A percentile compares a stretch with the other conserved stretches of the same genome.
Evolutionary conservation across 2,329 filamentous ascomycete genomes (phyloP).

Genomic region (Arthrocladium fulminans): DNA sequence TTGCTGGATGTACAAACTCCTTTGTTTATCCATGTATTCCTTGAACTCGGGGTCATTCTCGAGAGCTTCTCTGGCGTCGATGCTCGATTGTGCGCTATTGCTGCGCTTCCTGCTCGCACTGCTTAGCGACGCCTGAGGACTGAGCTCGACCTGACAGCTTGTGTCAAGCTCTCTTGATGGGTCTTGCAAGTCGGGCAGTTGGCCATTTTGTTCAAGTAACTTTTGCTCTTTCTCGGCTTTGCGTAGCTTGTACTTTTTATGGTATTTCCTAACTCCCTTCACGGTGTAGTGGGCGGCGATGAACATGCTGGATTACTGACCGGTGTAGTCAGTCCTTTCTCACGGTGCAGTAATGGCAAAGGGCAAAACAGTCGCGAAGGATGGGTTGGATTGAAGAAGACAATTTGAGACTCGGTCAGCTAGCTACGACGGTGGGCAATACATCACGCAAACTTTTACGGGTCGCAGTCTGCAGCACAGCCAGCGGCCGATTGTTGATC

Average conservation of each 20-base stretch:
- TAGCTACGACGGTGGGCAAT: too few relatives aligned
- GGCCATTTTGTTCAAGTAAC: neutral
- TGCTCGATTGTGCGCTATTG: neutral
- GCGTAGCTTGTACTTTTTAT: conserved; percentile 5
- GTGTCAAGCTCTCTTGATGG: conserved; percentile 3
- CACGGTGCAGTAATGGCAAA: neutral
- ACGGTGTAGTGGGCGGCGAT: neutral
- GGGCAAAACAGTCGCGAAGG: neutral
- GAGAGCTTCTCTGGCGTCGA: neutral
- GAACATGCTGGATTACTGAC: neutral
- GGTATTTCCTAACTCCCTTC: conserved; percentile 1
- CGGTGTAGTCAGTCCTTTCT: neutral
- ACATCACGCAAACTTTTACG: too few relatives aligned
- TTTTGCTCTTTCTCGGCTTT: conserved; percentile 5
- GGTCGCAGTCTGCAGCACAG: neutral
- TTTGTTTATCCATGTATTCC: conserved; percentile 6
- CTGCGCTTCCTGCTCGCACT: neutral
- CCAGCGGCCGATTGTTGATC: neutral
- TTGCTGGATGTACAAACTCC: conserved; percentile 2
- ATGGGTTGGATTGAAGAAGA: too few relatives aligned
- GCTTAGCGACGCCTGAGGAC: neutral
- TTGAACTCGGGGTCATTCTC: conserved; percentile 4
- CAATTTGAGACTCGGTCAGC: too few relatives aligned
- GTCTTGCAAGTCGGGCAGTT: conserved; percentile 4
- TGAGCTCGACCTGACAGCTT: neutral